Base-by-base conservation (phyloP, 768 basidiomycete genomes). In the Melanogaster broomeanus region DNA sequence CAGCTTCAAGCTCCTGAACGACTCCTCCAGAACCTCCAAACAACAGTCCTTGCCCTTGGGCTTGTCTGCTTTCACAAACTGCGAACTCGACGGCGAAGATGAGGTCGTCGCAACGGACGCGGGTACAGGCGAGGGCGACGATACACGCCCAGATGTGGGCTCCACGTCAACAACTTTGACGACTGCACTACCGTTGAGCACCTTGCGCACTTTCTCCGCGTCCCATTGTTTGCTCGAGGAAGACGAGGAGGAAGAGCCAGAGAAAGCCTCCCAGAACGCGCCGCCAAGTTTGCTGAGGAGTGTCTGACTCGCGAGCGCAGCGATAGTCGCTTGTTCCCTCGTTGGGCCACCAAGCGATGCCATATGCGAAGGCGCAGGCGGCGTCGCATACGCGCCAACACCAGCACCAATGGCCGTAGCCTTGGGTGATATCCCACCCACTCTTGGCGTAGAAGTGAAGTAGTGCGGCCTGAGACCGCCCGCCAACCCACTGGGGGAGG, bases 211-310 rank as follows among this genome's bases (percentile, higher is more conserved):
- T 70, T 93, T 93, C 49, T 92, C 89, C 53, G 83, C 77, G 63
- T 93, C 89, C 81, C 74, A 79, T 22, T 71, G 58, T 47, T 69
- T 73, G 37, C 63, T 6, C 42, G 60, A 49, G 41, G 61, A 58
- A 16, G 62, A 2, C 9, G 42, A 41, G 28, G 40, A 39, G 7
- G 59, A 48, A 6, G 66, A 58, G 3, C 84, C 85, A n/a, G 85
- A 78, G 70, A 94, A 94, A 15, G 93, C 93, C 56, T 92, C 90
- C 88, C 91, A 90, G 72, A 94, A 93, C 39, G 91, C 89, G 19
- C 74, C 66, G 5, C 88, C 85, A 28, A 94, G 76, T 62, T 84
- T 85, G 61, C 74, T 72, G 45, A 89, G 57, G 27, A 95, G 71
- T 1, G 92, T 93, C 71, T 91, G 85, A 41, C 82, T 82, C 9